A percentile compares a stretch with the other conserved stretches of the same genome.
Conservation (phyloP, 176 grass and related monocot species). For the Musa acuminata region DNA sequence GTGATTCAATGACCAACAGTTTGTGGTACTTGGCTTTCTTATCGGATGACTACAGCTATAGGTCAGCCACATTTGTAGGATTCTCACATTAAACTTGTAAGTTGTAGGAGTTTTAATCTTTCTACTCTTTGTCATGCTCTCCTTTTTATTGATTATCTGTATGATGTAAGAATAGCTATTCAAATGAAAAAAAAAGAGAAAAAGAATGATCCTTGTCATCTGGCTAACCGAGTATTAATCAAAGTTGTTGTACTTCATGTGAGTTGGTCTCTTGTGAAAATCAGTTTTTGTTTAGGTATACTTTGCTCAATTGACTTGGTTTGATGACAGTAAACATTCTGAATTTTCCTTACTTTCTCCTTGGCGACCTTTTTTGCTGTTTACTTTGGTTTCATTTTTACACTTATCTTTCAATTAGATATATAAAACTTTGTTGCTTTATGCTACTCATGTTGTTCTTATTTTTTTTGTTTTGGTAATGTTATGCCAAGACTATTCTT, state of each 20-base stretch:
- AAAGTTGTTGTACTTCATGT: neutral
- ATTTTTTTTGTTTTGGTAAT: too few species aligned
- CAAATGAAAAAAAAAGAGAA: neutral
- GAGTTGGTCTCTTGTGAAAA: neutral
- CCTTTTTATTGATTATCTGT: conserved; percentile 1
- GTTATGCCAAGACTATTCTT: neutral
- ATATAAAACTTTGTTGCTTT: neutral
- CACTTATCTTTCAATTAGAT: neutral
- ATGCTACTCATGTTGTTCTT: neutral
- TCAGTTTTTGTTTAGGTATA: neutral
- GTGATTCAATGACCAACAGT: neutral
- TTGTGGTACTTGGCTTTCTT: neutral
- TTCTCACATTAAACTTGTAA: conserved; percentile 6
- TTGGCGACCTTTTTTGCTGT: neutral
- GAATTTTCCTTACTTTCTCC: neutral
- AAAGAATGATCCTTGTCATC: neutral
- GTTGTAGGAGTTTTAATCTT: conserved; percentile 5
- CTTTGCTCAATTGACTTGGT: neutral
- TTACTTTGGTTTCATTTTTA: neutral
- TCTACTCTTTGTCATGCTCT: neutral
- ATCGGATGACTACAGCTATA: conserved; percentile 1
- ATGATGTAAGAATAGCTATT: neutral
- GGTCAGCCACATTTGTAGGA: conserved; percentile 11
- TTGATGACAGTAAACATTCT: neutral
- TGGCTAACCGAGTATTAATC: neutral